Evolutionary conservation across 108 stramenopile species (phyloP), one percentile per base, ranked within the genome.

Genomic region (Cyclotella atomus): DNA sequence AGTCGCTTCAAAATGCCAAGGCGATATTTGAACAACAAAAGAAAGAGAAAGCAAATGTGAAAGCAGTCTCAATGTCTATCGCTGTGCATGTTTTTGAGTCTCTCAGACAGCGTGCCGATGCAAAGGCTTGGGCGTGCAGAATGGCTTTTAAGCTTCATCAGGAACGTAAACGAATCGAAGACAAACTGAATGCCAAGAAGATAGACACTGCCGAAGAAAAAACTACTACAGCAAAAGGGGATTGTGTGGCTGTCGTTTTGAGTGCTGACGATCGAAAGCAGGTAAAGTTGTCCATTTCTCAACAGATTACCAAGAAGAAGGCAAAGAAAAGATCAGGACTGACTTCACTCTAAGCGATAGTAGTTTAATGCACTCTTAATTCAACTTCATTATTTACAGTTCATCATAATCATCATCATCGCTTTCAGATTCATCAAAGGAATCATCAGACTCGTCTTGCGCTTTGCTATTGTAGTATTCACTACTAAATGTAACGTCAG

Each of bases 1-100:
- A 95, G 46, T 79, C 85, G 2, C 60, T 88, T 49, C 68, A 80
- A 45, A 77, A 90, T 41, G 90, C 89, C 38, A 92, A 88, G 60
- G 82, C 90, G 3, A 76, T 88, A 0, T 95, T 85, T 69, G 94
- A 95, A 68, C 75, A 82, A 46, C 91, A 92, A 53, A 78, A 80
- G 21, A 50, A 79, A 52, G 88, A 88, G 28, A 80, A 83, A 24
- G 59, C 70, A 21, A 65, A 61, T 16, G 81, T 90, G 88, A 71
- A 65, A 43, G 65, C 77, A 25, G 71, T 80, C 24, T 66, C 88
- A 0, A 38, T 72, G 30, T 36, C 57, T 30, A 50, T 85, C 38
- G 92, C 86, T 5, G 36, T 74, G 2, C 41, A 56, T 65, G 65
- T 90, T 20, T 65, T 59, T 59, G 45, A 72, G 52, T n/a, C 49